Evolutionary conservation across 768 basidiomycete species (phyloP), one percentile per base, ranked within the genome.

Genomic region (Termitomyces bulborhizus): DNA sequence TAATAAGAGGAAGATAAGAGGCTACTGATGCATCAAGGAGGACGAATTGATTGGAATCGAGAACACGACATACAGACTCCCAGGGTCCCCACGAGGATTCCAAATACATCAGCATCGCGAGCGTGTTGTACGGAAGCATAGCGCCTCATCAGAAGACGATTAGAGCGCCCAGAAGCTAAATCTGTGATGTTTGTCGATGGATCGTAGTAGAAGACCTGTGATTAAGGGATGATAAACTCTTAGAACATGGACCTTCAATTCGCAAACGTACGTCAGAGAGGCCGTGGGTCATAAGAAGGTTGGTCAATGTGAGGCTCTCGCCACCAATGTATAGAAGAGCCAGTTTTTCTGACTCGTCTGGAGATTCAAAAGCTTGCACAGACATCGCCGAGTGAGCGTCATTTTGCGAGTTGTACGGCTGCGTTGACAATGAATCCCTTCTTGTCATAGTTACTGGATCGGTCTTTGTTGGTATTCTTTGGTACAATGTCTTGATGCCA

Each of bases 51-150:
- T 7, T 48, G 16, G 24, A 15, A 11, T 46, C 13, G 27, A 32
- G 8, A 68, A 46, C 27, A 42, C 32, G 57, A 67, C 83, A 56
- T 49, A 91, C 90, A 82, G 31, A 97, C 88, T 43, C 95, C 94
- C 13, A 98, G 80, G 1, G 95, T 97, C 11, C 94, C 95, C 1
- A 98, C 89, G 3, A 98, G 83, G 44, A 98, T 93, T 0, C 95
- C 97, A 59, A 97, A 91, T 0, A 98, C 90, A 61, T 98, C 94
- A 0, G 94, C 88, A 60, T 94, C 89, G 43, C 91, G 80, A 2
- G 96, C 93, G 61, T 84, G 86, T 66, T 96, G 94, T 4, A 98
- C 81, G 1, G 81, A 74, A 2, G 85, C 89, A 58, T 98, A 97
- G 13, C 97, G 84, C 0, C 91, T 83, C 88, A 95, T 95, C 13